Evolutionary conservation across 2,329 filamentous ascomycete genomes (phyloP).

Genomic region (Arthroderma uncinatum): DNA sequence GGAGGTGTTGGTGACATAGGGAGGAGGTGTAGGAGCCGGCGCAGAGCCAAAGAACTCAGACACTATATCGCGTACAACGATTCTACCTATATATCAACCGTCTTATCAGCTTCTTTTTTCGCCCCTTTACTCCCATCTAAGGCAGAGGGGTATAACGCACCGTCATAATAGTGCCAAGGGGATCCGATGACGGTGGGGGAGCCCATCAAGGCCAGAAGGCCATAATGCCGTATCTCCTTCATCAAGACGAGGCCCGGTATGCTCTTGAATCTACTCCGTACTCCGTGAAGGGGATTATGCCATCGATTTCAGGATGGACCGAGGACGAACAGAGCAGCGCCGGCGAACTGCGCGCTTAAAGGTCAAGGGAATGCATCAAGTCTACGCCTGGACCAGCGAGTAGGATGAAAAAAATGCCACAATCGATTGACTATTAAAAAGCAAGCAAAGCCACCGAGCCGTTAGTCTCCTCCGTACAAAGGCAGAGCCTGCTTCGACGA

Average conservation of each 20-base stretch:
- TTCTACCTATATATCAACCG: not conserved
- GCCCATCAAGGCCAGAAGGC: not conserved
- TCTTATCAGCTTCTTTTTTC: not conserved
- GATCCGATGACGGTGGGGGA: not conserved
- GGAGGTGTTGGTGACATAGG: not conserved
- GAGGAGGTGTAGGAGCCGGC: not conserved
- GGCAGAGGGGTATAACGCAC: not conserved
- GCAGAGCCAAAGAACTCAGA: not conserved
- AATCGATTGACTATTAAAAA: conserved; percentile 1
- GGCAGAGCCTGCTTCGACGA: not conserved
- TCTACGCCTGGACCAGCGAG: no score
- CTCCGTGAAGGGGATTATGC: no score
- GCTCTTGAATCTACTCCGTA: not conserved
- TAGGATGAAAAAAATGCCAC: not conserved
- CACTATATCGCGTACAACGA: not conserved
- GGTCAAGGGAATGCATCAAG: no score
- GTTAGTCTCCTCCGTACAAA: not conserved
- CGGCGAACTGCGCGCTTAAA: not conserved
- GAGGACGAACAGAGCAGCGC: no score
- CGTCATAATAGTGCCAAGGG: not conserved
- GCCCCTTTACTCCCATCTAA: not conserved
- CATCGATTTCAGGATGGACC: no score
- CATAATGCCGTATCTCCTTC: not conserved
- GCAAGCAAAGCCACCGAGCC: not conserved
- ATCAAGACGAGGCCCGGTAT: not conserved